These are phyloP conservation scores for Cyberlindnera misumaiensis DNA, from an alignment of 805 yeast genomes.

Conservation along the genomic window DNA sequence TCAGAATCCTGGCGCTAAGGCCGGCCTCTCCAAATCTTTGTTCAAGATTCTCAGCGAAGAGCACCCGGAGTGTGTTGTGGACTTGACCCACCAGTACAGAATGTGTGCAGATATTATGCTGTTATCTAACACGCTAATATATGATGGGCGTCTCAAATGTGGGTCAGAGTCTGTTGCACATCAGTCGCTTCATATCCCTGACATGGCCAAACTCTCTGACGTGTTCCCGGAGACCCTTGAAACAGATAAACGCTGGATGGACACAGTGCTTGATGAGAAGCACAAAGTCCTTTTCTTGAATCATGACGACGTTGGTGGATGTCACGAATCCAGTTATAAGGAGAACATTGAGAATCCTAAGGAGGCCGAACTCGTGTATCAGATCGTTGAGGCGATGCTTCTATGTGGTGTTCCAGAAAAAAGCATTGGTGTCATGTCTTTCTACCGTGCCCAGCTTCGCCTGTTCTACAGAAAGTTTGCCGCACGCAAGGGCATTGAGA, in stretches of 20 bases:
- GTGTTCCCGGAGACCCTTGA: conserved; percentile 2
- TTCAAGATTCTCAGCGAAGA: conserved; percentile 67
- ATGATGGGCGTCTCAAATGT: conserved; percentile 69
- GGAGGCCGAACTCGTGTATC: conserved; percentile 62
- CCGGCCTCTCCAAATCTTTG: conserved; percentile 60
- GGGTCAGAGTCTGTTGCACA: conserved; percentile 61
- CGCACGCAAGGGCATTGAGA: conserved; percentile 47
- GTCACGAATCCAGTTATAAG: conserved; percentile 43
- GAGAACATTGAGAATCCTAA: conserved; percentile 67
- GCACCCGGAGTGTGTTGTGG: conserved; percentile 71
- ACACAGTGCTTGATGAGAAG: conserved; percentile 42
- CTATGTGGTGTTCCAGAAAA: conserved; percentile 51
- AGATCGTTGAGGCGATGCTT: conserved; percentile 52
- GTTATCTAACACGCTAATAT: conserved; percentile 72
- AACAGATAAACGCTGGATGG: conserved; percentile 44
- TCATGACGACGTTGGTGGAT: conserved; percentile 62
- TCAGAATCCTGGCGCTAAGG: conserved; percentile 54
- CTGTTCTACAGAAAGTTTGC: conserved; percentile 31
- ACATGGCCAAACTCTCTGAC: conserved; percentile 11
- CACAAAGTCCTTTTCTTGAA: conserved; percentile 70
- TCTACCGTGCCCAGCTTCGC: conserved; percentile 74
- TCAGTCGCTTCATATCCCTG: conserved; percentile 47
- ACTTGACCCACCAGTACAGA: conserved; percentile 77
- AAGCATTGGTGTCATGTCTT: conserved; percentile 81
- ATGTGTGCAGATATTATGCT: conserved; percentile 89